Base-by-base conservation (phyloP, 768 basidiomycete species). In the Lentinula boryana region DNA sequence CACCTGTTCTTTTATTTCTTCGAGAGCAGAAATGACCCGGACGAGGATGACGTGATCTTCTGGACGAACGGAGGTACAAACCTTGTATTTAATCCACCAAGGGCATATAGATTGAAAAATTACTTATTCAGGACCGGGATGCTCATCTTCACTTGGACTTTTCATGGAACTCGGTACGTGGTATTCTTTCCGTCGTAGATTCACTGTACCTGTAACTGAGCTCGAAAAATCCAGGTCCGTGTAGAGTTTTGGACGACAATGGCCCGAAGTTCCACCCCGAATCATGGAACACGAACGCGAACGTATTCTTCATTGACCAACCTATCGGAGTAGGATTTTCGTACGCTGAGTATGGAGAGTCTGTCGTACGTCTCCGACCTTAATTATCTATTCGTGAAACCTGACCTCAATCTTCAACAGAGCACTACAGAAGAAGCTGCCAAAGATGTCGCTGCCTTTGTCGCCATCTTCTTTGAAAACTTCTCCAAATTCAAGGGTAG, bases 1-100 rank as follows among this genome's bases (percentile, higher is more conserved):
- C 86, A 87, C 66, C 63, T 87, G 16, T 87, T 87, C 68, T 90
- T 90, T 76, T 88, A 88, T 74, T 90, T 90, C 69, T 91, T 91
- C 68, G 87, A 91, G 68, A 86, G 84, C 60, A 74, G 90, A 54
- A 80, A 71, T 55, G 74, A 86, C 62, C 85, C 86, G 5, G 79
- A 77, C 38, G 80, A 73, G 58, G 85, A 86, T 68, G 84, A 85
- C 64, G 80, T 86, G 7, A 82, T 86, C 9, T 82, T 51, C 13
- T 51, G 50, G 50, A 51, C 50, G 5, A 51, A 51, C 50, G 50
- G 50, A 33, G 50, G 50, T 59, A 23, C 33, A 6, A 31, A 18
- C 27, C 4, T 36, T 33, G 31, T 9, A 15, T 32, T 23, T 10
- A n/a, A 5, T 8, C 32, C 13, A 27, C 9, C 41, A 5, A 18